Percentiles rank a stretch among this genome's conserved stretches.
phyloP scores from a whole-genome alignment of 768 basidiomycete species.

The Krasilnikovozyma curviuscula region DNA sequence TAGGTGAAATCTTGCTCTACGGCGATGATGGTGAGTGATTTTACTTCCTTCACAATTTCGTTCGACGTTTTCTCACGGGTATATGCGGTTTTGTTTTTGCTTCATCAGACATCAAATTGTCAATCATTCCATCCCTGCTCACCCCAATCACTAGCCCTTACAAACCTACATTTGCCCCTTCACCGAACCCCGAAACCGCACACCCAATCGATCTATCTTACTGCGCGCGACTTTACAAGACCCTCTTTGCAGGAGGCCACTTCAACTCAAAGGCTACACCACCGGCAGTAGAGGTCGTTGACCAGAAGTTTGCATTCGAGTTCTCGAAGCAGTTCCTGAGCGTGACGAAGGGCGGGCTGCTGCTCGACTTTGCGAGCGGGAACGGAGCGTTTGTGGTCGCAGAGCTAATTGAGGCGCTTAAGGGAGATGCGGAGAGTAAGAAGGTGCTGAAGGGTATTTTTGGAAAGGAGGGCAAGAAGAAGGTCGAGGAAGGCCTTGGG shows the following conservation, averaged over 20 bases:
- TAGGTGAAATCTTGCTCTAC: constrained; percentile 64
- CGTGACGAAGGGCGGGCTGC: constrained; percentile 22
- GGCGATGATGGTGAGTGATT: constrained; percentile 56
- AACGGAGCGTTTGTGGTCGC: constrained; percentile 59
- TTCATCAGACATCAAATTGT: constrained; percentile 1
- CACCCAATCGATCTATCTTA: constrained; percentile 69
- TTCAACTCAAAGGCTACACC: constrained; percentile 44
- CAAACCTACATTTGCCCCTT: constrained; percentile 33
- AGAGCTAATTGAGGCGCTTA: constrained; percentile 46
- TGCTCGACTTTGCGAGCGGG: constrained; percentile 38
- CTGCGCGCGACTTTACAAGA: constrained; percentile 67
- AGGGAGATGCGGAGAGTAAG: constrained; percentile 20
- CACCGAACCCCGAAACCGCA: constrained; percentile 30
- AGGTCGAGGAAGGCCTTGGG: constrained; percentile 36
- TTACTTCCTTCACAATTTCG: neutral
- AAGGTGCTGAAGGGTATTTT: constrained; percentile 39
- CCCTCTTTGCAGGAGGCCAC: constrained; percentile 75
- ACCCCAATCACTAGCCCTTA: constrained; percentile 33
- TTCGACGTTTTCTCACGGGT: neutral
- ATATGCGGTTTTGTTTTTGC: too few relatives aligned
- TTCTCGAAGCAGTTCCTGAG: constrained; percentile 20
- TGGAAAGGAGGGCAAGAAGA: constrained; percentile 30
- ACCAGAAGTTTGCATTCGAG: constrained; percentile 9
- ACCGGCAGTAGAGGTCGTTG: constrained; percentile 29
- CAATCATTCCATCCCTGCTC: constrained; percentile 30